Base-by-base conservation (phyloP, 2,329 filamentous ascomycete genomes). In the Epichloe typhina region DNA sequence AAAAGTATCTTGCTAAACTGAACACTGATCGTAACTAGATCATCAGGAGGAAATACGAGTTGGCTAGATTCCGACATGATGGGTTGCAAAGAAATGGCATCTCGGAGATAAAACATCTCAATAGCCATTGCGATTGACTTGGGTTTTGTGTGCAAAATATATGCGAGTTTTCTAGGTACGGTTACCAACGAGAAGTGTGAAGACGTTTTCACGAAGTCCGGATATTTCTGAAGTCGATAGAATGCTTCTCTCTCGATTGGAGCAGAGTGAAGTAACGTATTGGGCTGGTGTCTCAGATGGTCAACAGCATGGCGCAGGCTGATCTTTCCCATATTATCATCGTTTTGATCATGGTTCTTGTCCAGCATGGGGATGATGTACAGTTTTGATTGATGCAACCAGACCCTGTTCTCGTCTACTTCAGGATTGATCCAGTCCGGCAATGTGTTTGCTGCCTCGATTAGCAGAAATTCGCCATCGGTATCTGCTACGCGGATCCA, bases 391-490 rank as follows among this genome's bases (percentile, higher is more conserved):
- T 81, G 71, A 59, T 95, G 80, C 50, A 98, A 82, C 93, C 93
- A 98, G 36, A 94, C 83, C 51, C 93, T 79, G 64, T 95, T 86
- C 56, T 84, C 79, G 55, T 94, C 89, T 39, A 91, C 84, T 56
- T 95, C 90, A 0, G 93, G 93, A 58, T 84, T 95, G 26, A 98
- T 70, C 94, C 93, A 98, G 54, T 79, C 81, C 2, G 93, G 93
- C 2, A 96, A 72, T 13, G 84, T 82, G 57, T 87, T 89, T 31
- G 94, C 91, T 33, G 91, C 93, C 70, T 98, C 93, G 51, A 96
- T 84, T 17, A 98, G 80, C 47, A 98, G 76, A 60, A 98, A 98
- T 63, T 98, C 90, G 59, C 94, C 94, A 67, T 97, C 93, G 46
- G 82, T 84, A 64, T 98, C 93, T 53, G 79, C 82, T 4, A 95